These are phyloP conservation scores for Pharnaceum exiguum DNA, from an alignment of 148 eudicot genomes.

Conservation along the genomic window DNA sequence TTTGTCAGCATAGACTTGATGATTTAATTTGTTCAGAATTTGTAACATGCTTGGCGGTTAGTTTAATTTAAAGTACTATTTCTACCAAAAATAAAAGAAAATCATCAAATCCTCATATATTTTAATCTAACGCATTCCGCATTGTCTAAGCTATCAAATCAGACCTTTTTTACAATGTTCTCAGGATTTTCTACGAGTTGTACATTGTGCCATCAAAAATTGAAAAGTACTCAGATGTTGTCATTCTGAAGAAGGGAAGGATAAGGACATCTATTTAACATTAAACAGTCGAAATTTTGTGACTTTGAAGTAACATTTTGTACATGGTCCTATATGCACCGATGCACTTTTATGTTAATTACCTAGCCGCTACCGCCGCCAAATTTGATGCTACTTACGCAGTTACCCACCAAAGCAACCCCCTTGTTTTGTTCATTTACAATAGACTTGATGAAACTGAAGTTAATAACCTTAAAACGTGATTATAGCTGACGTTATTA, in stretches of 20 bases:
- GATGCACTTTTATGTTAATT: not conserved
- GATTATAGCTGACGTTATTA: too few relatives aligned
- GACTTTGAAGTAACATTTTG: not conserved
- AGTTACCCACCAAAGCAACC: too few relatives aligned
- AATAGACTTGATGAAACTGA: too few relatives aligned
- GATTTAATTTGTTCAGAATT: too few relatives aligned
- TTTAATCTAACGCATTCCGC: not conserved
- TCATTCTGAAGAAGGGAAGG: constrained; percentile 3
- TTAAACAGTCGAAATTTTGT: constrained; percentile 9
- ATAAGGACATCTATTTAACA: not conserved
- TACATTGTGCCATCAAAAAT: not conserved
- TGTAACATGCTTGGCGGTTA: too few relatives aligned
- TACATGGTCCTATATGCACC: not conserved
- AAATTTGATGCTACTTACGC: constrained; percentile 8
- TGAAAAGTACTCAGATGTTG: not conserved
- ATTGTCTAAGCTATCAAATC: constrained; percentile 1
- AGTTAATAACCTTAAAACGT: too few relatives aligned
- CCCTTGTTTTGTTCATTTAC: too few relatives aligned
- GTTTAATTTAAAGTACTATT: too few relatives aligned
- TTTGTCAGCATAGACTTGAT: too few relatives aligned
- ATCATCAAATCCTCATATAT: too few relatives aligned
- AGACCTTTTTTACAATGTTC: not conserved
- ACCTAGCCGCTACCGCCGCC: constrained; percentile 5
- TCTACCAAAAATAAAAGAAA: too few relatives aligned
- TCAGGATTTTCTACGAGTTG: not conserved